Evolutionary conservation across 2,329 filamentous ascomycete genomes (phyloP).

Genomic region (Fusarium oligoseptatum): DNA sequence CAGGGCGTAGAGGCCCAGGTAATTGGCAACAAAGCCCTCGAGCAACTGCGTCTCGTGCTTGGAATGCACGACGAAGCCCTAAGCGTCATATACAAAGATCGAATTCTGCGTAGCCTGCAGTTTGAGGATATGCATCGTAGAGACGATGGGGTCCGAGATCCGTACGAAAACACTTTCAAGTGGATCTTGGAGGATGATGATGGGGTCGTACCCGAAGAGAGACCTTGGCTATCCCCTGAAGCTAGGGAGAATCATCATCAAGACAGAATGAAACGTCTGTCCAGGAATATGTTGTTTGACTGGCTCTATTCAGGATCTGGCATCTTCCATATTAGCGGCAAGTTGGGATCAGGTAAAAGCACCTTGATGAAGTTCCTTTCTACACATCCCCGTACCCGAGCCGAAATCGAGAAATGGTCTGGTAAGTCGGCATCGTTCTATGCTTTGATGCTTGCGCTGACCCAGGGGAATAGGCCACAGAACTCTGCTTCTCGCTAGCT

Average conservation of each 20-base stretch:
- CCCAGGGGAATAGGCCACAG: background rate
- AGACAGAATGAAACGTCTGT: background rate
- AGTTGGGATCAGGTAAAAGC: constrained; percentile 34
- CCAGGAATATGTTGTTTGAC: background rate
- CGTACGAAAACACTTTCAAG: background rate
- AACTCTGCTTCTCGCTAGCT: background rate
- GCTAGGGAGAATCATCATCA: background rate
- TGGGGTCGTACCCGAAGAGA: background rate
- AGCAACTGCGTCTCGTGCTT: background rate
- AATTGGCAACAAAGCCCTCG: background rate
- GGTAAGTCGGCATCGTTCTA: background rate
- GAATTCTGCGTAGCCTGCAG: background rate
- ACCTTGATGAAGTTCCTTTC: constrained; percentile 19
- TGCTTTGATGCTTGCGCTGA: background rate
- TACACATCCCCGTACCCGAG: background rate
- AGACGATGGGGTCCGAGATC: background rate
- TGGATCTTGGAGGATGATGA: background rate
- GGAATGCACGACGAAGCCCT: background rate
- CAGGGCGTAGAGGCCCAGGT: background rate
- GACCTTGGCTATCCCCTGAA: background rate
- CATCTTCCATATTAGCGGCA: constrained; percentile 15
- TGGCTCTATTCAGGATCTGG: background rate
- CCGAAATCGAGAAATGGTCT: background rate
- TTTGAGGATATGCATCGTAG: background rate
- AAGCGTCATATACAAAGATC: background rate